A percentile compares a stretch with the other conserved stretches of the same genome.
Evolutionary conservation across 331 rosid genomes (phyloP).

Genomic region (Acacia concinna): DNA sequence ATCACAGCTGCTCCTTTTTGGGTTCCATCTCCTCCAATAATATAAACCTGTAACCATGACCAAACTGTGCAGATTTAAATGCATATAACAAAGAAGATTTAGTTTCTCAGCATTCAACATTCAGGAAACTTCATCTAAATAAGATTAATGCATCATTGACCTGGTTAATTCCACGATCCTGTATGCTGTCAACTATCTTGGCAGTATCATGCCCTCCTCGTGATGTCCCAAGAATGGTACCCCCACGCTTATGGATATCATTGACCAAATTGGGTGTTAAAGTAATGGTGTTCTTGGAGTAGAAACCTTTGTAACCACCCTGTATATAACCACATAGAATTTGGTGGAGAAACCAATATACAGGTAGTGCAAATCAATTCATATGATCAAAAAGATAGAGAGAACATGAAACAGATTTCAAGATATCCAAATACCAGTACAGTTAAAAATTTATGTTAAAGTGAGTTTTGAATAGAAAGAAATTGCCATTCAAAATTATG

Average conservation of each 20-base stretch:
- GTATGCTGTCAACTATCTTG: slow-evolving; percentile 95
- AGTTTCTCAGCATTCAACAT: slow-evolving; percentile 24
- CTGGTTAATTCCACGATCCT: slow-evolving; percentile 94
- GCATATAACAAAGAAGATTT: slow-evolving; percentile 13
- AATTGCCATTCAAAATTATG: background rate
- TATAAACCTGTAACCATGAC: slow-evolving; percentile 66
- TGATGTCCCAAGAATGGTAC: slow-evolving; percentile 89
- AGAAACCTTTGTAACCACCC: slow-evolving; percentile 96
- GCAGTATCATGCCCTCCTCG: slow-evolving; percentile 89
- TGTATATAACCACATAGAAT: slow-evolving; percentile 37
- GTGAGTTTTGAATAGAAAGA: background rate
- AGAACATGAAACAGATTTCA: background rate
- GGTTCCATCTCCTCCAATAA: slow-evolving; percentile 99
- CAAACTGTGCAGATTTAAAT: slow-evolving; percentile 16
- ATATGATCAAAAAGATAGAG: background rate
- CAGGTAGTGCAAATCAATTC: slow-evolving; percentile 15
- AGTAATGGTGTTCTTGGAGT: slow-evolving; percentile 65
- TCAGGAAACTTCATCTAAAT: slow-evolving; percentile 19
- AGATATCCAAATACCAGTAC: background rate
- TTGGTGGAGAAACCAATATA: slow-evolving; percentile 25
- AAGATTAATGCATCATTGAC: slow-evolving; percentile 36
- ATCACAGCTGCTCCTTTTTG: slow-evolving; percentile 89
- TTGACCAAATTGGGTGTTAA: slow-evolving; percentile 84
- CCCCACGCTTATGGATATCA: slow-evolving; percentile 96
- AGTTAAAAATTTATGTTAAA: background rate